Evolutionary conservation across 2,329 filamentous ascomycete species (phyloP).

Genomic region (Colletotrichum liaoningense): DNA sequence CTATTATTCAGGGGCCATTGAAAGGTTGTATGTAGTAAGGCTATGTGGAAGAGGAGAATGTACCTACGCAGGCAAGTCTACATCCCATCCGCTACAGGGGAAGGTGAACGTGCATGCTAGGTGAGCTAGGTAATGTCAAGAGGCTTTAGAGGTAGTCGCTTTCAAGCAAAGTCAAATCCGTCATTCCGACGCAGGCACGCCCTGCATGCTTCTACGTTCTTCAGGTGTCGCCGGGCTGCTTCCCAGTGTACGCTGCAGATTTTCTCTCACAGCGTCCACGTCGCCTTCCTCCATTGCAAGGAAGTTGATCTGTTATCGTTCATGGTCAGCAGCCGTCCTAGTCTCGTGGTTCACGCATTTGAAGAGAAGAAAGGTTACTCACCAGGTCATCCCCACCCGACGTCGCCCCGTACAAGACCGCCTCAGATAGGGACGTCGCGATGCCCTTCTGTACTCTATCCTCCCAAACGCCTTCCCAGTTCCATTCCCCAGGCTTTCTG

Average conservation of each 20-base stretch:
- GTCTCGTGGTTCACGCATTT: not conserved
- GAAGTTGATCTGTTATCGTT: constrained; percentile 69
- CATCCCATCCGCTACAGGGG: not conserved
- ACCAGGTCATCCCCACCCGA: constrained; percentile 51
- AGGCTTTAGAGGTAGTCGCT: constrained; percentile 31
- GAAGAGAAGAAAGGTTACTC: not conserved
- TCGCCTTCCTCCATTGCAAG: constrained; percentile 71
- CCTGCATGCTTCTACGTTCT: constrained; percentile 26
- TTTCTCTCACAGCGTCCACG: constrained; percentile 68
- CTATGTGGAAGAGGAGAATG: not conserved
- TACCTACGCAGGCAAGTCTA: not conserved
- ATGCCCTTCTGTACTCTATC: constrained; percentile 86
- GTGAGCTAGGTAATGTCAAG: constrained; percentile 8
- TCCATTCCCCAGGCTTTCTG: constrained; percentile 85
- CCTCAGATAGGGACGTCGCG: constrained; percentile 80
- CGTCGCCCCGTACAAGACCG: constrained; percentile 77
- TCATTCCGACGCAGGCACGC: constrained; percentile 29
- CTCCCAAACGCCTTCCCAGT: constrained; percentile 98
- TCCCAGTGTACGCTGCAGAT: constrained; percentile 64
- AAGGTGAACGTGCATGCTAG: not conserved
- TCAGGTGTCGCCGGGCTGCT: constrained; percentile 39
- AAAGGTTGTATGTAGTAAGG: not conserved
- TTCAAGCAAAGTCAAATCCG: constrained; percentile 5
- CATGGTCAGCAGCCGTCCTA: constrained; percentile 19
- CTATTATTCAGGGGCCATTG: not conserved